A percentile compares a stretch with the other conserved stretches of the same genome.
Evolutionary conservation across 1,139 yeast species (phyloP).

Genomic region (Taphrina communis): DNA sequence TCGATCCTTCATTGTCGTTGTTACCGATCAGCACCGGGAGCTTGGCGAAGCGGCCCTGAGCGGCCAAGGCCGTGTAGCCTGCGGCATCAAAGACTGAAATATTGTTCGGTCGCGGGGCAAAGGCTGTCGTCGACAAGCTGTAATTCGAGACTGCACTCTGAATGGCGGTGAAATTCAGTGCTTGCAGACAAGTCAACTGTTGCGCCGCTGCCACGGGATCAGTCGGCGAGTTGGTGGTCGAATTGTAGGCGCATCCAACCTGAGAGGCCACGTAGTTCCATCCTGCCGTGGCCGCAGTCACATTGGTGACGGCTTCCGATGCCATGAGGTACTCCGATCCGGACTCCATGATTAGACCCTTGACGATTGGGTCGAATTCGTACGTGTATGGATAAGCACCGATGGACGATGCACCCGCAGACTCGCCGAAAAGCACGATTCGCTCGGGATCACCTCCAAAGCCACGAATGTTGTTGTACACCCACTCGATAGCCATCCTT

Average conservation of each 20-base stretch:
- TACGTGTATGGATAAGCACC: conserved; percentile 33
- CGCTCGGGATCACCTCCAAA: conserved; percentile 54
- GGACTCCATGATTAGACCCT: conserved; percentile 38
- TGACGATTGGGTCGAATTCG: conserved; percentile 33
- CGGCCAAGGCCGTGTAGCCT: not conserved
- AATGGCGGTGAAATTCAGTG: conserved; percentile 12
- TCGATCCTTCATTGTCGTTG: conserved; percentile 36
- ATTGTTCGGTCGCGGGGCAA: conserved; percentile 27
- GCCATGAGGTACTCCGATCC: conserved; percentile 37
- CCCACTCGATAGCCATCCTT: conserved; percentile 53
- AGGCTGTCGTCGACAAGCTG: not conserved
- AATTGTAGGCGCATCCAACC: conserved; percentile 33
- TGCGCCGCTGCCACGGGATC: conserved; percentile 8
- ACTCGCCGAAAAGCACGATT: conserved; percentile 53
- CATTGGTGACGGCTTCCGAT: conserved; percentile 20
- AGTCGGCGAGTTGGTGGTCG: not conserved
- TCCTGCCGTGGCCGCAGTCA: conserved; percentile 4
- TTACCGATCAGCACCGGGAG: conserved; percentile 35
- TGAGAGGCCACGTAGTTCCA: conserved; percentile 31
- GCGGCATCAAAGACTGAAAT: conserved; percentile 21
- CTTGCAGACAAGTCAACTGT: conserved; percentile 29
- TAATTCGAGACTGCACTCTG: conserved; percentile 30
- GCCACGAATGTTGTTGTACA: conserved; percentile 50
- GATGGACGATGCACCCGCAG: conserved; percentile 52
- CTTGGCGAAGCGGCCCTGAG: conserved; percentile 22